These are phyloP conservation scores for Pythium angustatum DNA, from an alignment of 352 stramenopile genomes.

Conservation along the genomic window DNA sequence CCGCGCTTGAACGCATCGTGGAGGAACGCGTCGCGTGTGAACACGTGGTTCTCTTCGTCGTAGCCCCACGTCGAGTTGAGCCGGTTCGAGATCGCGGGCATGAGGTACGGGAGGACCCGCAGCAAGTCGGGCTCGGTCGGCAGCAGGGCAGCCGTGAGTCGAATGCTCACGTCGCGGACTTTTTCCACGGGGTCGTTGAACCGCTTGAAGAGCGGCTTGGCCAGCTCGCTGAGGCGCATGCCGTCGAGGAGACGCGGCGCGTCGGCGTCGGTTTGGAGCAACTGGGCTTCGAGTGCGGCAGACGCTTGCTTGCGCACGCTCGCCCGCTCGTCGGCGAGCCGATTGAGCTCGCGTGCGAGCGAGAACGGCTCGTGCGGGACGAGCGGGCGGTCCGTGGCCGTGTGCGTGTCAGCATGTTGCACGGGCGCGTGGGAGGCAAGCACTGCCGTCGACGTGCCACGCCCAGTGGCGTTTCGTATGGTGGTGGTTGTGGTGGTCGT, in stretches of 20 bases:
- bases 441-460: too few relatives aligned
- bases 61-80: slow-evolving; percentile 66
- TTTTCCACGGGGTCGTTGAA: slow-evolving; percentile 85
- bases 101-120: slow-evolving; percentile 68
- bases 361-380: slow-evolving; percentile 32
- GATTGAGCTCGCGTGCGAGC: slow-evolving; percentile 49
- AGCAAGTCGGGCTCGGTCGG: slow-evolving; percentile 56
- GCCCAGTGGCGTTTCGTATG: too few relatives aligned
- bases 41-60: slow-evolving; percentile 77
- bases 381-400: background rate
- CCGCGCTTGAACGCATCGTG: slow-evolving; percentile 78
- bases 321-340: slow-evolving; percentile 48
- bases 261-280: slow-evolving; percentile 14
- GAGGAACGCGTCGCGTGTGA: slow-evolving; percentile 66
- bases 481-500: too few relatives aligned
- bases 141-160: slow-evolving; percentile 50
- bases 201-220: slow-evolving; percentile 78
- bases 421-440: too few relatives aligned
- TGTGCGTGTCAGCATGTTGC: too few relatives aligned
- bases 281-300: slow-evolving; percentile 44
- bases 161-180: slow-evolving; percentile 70
- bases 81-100: slow-evolving; percentile 67
- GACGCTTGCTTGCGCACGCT: slow-evolving; percentile 67
- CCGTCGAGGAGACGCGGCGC: background rate
- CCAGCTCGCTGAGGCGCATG: slow-evolving; percentile 45